These are phyloP conservation scores for Nigrograna mackinnonii DNA, from an alignment of 2,329 filamentous ascomycete genomes.

Conservation along the genomic window DNA sequence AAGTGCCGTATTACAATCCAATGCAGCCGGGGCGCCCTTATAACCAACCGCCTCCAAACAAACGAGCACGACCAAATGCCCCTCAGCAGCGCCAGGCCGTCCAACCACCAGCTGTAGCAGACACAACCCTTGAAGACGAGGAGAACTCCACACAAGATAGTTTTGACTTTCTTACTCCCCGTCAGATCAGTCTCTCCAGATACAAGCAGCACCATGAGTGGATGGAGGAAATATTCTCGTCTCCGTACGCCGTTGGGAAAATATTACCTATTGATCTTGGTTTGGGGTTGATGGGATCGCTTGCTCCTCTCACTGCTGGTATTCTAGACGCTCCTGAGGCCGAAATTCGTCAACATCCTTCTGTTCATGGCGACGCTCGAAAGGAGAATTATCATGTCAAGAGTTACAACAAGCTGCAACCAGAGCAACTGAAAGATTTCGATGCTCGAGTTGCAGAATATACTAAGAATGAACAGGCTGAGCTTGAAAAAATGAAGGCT, in stretches of 20 bases:
- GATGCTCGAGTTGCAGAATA: conserved; percentile 75
- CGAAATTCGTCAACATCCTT: too few relatives aligned
- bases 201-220: conserved; percentile 97
- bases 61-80: conserved; percentile 47
- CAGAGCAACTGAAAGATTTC: conserved; percentile 82
- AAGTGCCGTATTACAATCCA: conserved; percentile 35
- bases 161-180: conserved; percentile 85
- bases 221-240: conserved; percentile 97
- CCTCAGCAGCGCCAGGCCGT: conserved; percentile 46
- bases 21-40: conserved; percentile 34
- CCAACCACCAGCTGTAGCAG: conserved; percentile 30
- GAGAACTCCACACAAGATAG: conserved; percentile 87
- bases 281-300: conserved; percentile 75
- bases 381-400: conserved; percentile 44
- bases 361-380: conserved; percentile 27
- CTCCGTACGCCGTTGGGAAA: conserved; percentile 81
- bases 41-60: conserved; percentile 49
- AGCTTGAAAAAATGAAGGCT: conserved; percentile 83
- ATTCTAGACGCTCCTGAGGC: conserved; percentile 70
- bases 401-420: conserved; percentile 69
- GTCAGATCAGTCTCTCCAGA: conserved; percentile 83
- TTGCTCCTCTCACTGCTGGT: conserved; percentile 79
- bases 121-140: conserved; percentile 74
- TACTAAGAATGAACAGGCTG: conserved; percentile 72
- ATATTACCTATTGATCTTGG: conserved; percentile 88